Percentiles rank a stretch among this genome's conserved stretches.
phyloP scores from a whole-genome alignment of 2,329 filamentous ascomycete genomes.

The Zelopaecilomyces penicillatus region DNA sequence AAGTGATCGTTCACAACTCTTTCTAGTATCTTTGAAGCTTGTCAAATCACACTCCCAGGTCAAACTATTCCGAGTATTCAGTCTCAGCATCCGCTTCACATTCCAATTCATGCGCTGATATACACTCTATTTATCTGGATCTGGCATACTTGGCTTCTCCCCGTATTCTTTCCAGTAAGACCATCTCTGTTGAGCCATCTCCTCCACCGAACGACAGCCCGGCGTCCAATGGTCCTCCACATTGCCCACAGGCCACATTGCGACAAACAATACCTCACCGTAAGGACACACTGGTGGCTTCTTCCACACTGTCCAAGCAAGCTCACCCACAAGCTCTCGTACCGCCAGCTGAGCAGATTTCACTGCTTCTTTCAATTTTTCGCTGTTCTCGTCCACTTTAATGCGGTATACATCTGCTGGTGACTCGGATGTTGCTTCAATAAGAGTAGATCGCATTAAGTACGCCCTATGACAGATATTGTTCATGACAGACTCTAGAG shows the following conservation, averaged over 20 bases:
- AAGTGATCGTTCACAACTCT: no score
- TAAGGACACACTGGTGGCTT: conserved; percentile 43
- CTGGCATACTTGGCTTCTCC: not conserved
- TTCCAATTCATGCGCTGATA: no score
- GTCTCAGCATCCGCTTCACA: no score
- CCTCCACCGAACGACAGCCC: conserved; percentile 20
- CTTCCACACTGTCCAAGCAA: conserved; percentile 55
- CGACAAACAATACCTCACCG: conserved; percentile 51
- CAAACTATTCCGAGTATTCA: no score
- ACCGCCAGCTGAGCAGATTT: conserved; percentile 13
- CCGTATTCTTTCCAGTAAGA: conserved; percentile 16
- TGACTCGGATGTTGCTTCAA: conserved; percentile 10
- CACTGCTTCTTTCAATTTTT: conserved; percentile 11
- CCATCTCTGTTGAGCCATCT: conserved; percentile 13
- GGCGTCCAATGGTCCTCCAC: conserved; percentile 41
- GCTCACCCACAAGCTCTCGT: conserved; percentile 32
- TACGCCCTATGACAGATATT: conserved; percentile 9
- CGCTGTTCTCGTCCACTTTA: not conserved
- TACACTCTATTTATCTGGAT: not conserved
- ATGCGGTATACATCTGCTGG: conserved; percentile 5
- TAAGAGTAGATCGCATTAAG: conserved; percentile 13
- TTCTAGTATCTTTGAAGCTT: no score
- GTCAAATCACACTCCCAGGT: no score
- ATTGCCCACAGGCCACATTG: conserved; percentile 54
- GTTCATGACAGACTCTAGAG: conserved; percentile 3